These are phyloP conservation scores for Cadophora malorum DNA, from an alignment of 2,329 filamentous ascomycete genomes.

Conservation along the genomic window DNA sequence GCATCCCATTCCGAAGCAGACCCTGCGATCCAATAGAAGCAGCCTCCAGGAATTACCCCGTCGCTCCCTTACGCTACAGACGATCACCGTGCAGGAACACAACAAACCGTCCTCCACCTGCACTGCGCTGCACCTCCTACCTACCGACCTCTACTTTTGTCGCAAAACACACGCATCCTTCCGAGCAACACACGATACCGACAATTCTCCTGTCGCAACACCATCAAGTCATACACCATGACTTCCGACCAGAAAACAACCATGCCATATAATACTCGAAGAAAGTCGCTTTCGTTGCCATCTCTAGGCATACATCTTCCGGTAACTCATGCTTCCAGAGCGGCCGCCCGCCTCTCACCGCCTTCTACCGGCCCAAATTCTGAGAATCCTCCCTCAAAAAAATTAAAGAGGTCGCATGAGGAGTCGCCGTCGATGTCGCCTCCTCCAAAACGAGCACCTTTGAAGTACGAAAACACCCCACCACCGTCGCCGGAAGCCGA, in stretches of 20 bases:
- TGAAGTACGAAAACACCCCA: constrained; percentile 75
- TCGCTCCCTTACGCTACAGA: constrained; percentile 34
- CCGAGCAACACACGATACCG: constrained; percentile 24
- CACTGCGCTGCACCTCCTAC: background rate
- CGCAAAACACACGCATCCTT: constrained; percentile 23
- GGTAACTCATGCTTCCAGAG: constrained; percentile 66
- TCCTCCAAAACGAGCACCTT: constrained; percentile 47
- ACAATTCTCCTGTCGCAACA: constrained; percentile 38
- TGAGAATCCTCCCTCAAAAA: constrained; percentile 62
- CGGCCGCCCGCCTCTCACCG: constrained; percentile 50
- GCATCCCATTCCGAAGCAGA: constrained; percentile 39
- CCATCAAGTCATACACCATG: constrained; percentile 26
- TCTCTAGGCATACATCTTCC: constrained; percentile 91
- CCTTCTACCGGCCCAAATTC: constrained; percentile 43
- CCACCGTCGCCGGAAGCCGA: constrained; percentile 73
- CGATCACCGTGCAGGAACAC: constrained; percentile 45
- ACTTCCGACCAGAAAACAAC: constrained; percentile 28
- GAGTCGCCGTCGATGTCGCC: constrained; percentile 53
- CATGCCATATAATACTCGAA: constrained; percentile 98
- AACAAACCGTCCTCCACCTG: constrained; percentile 34
- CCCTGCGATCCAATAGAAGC: constrained; percentile 36
- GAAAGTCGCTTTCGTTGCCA: constrained; percentile 92
- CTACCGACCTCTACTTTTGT: constrained; percentile 13
- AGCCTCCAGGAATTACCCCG: constrained; percentile 33
- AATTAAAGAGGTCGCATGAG: constrained; percentile 79